These are phyloP conservation scores for Ogataea allantospora DNA, from an alignment of 805 yeast genomes.

Conservation along the genomic window DNA sequence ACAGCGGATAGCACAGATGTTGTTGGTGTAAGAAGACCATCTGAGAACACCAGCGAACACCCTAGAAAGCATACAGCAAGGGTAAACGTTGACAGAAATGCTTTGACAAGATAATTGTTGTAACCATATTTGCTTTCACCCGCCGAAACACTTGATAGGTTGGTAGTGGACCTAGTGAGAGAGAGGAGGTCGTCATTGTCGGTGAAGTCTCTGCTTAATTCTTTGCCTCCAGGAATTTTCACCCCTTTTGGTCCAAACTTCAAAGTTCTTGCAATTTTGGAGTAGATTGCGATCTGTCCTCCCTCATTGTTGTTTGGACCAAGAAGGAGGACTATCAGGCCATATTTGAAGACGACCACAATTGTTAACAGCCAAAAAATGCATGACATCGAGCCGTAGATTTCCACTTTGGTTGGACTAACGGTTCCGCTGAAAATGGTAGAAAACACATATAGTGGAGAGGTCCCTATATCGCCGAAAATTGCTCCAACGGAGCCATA, in stretches of 20 bases:
- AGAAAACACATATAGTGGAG: constrained; percentile 52
- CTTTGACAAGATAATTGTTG: constrained; percentile 22
- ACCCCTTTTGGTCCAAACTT: constrained; percentile 48
- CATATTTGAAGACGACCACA: constrained; percentile 52
- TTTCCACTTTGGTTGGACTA: constrained; percentile 38
- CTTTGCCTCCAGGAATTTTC: constrained; percentile 37
- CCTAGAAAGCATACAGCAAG: constrained; percentile 48
- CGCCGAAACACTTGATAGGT: constrained; percentile 18
- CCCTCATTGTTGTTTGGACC: constrained; percentile 64
- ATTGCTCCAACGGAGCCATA: constrained; percentile 53
- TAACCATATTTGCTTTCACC: constrained; percentile 1
- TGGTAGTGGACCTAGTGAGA: constrained; percentile 41
- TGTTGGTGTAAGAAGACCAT: constrained; percentile 62
- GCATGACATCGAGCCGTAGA: constrained; percentile 50
- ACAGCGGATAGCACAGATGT: constrained; percentile 59
- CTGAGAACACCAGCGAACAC: constrained; percentile 55
- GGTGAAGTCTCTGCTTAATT: constrained; percentile 4
- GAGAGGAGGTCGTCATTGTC: constrained; percentile 33
- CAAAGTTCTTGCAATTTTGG: constrained; percentile 51
- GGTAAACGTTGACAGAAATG: constrained; percentile 34
- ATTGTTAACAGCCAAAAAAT: constrained; percentile 56
- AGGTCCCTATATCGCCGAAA: constrained; percentile 63
- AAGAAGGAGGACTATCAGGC: constrained; percentile 43
- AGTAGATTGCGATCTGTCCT: constrained; percentile 63
- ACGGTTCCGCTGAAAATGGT: constrained; percentile 31